These are phyloP conservation scores for Geranomyces michiganensis DNA, from an alignment of 192 early-diverging fungal species.

Conservation along the genomic window DNA sequence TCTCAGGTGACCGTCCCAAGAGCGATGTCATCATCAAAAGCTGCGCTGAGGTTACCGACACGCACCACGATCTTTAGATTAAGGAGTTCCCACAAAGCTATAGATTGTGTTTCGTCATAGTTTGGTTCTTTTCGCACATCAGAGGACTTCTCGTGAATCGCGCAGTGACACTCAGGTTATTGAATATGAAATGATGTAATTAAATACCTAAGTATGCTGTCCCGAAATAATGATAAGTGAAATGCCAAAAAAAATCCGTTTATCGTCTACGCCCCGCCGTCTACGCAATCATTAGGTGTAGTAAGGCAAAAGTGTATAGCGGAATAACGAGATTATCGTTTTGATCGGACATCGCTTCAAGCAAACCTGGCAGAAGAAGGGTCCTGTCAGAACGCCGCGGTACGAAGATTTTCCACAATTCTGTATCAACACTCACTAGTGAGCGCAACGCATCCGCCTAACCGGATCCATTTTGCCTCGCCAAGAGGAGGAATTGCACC, in stretches of 20 bases:
- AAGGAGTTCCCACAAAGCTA: too few species aligned
- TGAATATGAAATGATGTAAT: too few species aligned
- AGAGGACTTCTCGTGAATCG: not conserved
- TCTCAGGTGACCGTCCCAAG: constrained; percentile 55
- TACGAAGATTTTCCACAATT: too few species aligned
- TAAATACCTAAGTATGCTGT: too few species aligned
- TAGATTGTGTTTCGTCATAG: too few species aligned
- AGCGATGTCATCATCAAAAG: constrained; percentile 52
- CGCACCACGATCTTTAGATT: constrained; percentile 3
- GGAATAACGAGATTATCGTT: constrained; percentile 96
- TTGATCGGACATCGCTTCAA: constrained; percentile 89
- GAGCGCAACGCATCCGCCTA: not conserved
- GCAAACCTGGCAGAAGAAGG: constrained; percentile 57
- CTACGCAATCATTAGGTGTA: constrained; percentile 11
- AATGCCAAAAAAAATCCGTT: not conserved
- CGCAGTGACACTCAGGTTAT: too few species aligned
- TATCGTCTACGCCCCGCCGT: not conserved
- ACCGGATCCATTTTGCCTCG: not conserved
- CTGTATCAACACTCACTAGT: not conserved
- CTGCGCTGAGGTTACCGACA: constrained; percentile 47
- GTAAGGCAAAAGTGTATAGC: constrained; percentile 59
- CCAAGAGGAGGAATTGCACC: not conserved
- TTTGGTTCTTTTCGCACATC: too few species aligned
- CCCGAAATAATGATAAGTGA: not conserved
- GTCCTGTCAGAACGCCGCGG: too few species aligned